A percentile compares a stretch with the other conserved stretches of the same genome.
These are phyloP conservation scores for Hypholoma sublateritium DNA, from an alignment of 768 basidiomycete species.

Conservation along the genomic window DNA sequence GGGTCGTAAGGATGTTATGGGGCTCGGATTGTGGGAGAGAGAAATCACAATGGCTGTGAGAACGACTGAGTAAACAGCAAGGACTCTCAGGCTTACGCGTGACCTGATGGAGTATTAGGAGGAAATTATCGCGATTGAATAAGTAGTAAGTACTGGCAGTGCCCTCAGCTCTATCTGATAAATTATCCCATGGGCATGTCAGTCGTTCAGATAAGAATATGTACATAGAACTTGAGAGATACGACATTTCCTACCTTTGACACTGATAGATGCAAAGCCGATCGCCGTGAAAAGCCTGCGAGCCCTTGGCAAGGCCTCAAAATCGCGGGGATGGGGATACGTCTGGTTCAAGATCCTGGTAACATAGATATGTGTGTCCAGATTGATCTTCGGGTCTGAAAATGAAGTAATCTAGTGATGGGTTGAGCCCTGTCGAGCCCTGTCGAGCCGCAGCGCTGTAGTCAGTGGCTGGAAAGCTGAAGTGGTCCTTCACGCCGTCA, in stretches of 20 bases:
- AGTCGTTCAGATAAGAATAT: background rate
- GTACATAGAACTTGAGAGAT: background rate
- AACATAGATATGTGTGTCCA: background rate
- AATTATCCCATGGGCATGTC: background rate
- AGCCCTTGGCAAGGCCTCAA: background rate
- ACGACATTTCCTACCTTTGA: background rate
- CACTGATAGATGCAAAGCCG: background rate
- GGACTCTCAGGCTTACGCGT: background rate
- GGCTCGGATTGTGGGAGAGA: constrained; percentile 2
- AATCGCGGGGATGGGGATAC: background rate
- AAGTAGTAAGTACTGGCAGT: too few relatives aligned
- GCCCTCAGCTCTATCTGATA: background rate
- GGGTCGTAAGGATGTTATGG: constrained; percentile 7
- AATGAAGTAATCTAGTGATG: background rate
- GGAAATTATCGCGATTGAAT: background rate
- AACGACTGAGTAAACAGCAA: background rate
- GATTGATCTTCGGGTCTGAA: background rate
- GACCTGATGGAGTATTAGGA: background rate
- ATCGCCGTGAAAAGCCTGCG: background rate
- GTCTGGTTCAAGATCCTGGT: background rate
- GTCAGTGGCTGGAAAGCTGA: too few relatives aligned
- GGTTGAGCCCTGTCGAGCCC: background rate
- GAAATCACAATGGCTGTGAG: constrained; percentile 1
- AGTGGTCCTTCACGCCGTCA: too few relatives aligned
- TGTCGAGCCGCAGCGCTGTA: too few relatives aligned